Evolutionary conservation across 164 flowering plant species (phyloP).

Genomic region (Aristolochia californica): DNA sequence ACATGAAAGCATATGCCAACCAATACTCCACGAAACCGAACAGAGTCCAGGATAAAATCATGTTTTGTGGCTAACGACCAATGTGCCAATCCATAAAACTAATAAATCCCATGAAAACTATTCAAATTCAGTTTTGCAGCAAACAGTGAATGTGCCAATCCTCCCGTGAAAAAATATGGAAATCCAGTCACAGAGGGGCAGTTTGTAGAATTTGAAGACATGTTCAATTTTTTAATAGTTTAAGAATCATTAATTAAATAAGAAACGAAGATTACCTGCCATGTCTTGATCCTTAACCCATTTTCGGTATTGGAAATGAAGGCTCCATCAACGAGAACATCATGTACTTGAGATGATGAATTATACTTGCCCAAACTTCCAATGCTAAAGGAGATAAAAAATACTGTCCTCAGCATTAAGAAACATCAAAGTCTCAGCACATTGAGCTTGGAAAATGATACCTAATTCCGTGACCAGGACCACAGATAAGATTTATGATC

Average conservation of each 20-base stretch:
- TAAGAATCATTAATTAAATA: not conserved
- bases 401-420: too few relatives aligned
- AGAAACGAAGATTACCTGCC: conserved; percentile 57
- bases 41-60: too few relatives aligned
- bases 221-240: not conserved
- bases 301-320: conserved; percentile 56
- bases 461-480: conserved; percentile 98
- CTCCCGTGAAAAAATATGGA: not conserved
- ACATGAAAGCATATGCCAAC: too few relatives aligned
- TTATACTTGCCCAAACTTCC: conserved; percentile 79
- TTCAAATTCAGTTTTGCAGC: not conserved
- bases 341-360: conserved; percentile 35
- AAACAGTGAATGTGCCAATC: not conserved
- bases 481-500: conserved; percentile 50
- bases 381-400: conserved; percentile 30
- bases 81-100: too few relatives aligned
- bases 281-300: conserved; percentile 86
- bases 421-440: too few relatives aligned
- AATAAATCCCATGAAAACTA: too few relatives aligned
- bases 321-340: conserved; percentile 57
- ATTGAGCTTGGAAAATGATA: conserved; percentile 9
- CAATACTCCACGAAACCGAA: too few relatives aligned
- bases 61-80: too few relatives aligned
- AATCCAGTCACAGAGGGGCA: not conserved
- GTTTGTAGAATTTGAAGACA: not conserved